Conservation (phyloP, 2,329 filamentous ascomycete species). For the Stachybotrys chlorohalonatus region DNA sequence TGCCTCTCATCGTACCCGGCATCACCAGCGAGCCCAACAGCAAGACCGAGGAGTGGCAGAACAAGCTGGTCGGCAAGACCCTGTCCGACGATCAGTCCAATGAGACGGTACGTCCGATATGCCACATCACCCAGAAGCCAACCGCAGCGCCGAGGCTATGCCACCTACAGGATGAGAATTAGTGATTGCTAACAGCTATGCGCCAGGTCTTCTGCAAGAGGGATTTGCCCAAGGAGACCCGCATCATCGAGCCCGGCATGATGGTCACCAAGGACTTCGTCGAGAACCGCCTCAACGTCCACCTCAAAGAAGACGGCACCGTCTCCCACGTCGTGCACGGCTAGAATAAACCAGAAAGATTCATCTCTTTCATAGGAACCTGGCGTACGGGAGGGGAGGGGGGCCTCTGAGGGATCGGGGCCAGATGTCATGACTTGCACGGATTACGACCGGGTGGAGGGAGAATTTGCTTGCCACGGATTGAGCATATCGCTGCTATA, state of each 20-base stretch:
- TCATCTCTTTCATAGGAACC: background rate
- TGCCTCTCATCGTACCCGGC: slow-evolving; percentile 58
- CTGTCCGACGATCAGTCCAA: slow-evolving; percentile 39
- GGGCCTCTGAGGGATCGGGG: background rate
- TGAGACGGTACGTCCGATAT: slow-evolving; percentile 37
- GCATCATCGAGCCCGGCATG: slow-evolving; percentile 46
- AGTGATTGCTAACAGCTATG: background rate
- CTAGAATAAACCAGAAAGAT: slow-evolving; percentile 17
- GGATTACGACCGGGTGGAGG: background rate
- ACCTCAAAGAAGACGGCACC: slow-evolving; percentile 50
- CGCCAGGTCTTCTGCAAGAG: slow-evolving; percentile 49
- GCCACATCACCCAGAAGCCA: background rate
- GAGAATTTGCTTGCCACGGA: background rate
- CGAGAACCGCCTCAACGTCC: slow-evolving; percentile 47
- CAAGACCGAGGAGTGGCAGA: slow-evolving; percentile 49
- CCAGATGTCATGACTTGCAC: background rate
- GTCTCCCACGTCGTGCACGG: slow-evolving; percentile 51
- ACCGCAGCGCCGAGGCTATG: too few relatives aligned
- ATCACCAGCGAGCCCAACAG: slow-evolving; percentile 36
- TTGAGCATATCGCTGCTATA: background rate
- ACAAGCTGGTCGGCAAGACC: slow-evolving; percentile 57
- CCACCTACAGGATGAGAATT: background rate
- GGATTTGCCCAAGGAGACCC: slow-evolving; percentile 46
- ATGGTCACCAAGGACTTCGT: slow-evolving; percentile 51
- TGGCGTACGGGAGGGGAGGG: background rate